These are phyloP conservation scores for Chalciporus sphaerocephalus DNA, from an alignment of 768 basidiomycete genomes.

Conservation along the genomic window DNA sequence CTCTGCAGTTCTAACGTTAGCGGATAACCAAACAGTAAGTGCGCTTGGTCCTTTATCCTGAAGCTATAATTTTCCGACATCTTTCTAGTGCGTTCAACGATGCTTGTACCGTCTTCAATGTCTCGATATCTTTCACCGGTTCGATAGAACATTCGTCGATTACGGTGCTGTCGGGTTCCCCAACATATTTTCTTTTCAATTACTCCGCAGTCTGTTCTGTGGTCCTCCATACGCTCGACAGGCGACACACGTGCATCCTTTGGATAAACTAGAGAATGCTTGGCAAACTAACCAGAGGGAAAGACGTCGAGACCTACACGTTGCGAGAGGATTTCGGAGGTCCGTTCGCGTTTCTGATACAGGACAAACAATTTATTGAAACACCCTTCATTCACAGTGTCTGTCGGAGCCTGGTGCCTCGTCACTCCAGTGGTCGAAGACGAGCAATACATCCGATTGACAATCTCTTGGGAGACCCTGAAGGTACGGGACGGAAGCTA, in stretches of 20 bases:
- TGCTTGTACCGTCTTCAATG: slow-evolving; percentile 53
- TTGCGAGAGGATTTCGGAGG: slow-evolving; percentile 49
- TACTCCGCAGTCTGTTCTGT: slow-evolving; percentile 58
- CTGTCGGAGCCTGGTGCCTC: slow-evolving; percentile 15
- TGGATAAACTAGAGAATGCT: slow-evolving; percentile 36
- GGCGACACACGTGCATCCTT: slow-evolving; percentile 50
- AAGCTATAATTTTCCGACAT: slow-evolving; percentile 66
- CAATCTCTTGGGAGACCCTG: slow-evolving; percentile 24
- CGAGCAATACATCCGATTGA: slow-evolving; percentile 57
- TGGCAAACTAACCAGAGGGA: slow-evolving; percentile 8
- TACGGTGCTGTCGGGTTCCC: slow-evolving; percentile 29
- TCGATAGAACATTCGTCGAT: slow-evolving; percentile 24
- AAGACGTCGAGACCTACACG: slow-evolving; percentile 33
- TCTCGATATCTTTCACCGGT: slow-evolving; percentile 52
- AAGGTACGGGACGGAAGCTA: neutral
- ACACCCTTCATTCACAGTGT: slow-evolving; percentile 33
- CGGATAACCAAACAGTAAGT: no score
- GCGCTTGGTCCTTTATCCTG: slow-evolving; percentile 64
- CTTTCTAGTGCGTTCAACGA: slow-evolving; percentile 67
- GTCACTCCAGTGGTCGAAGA: slow-evolving; percentile 39
- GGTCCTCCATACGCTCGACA: slow-evolving; percentile 53
- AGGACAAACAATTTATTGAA: slow-evolving; percentile 41
- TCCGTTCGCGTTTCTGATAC: slow-evolving; percentile 39
- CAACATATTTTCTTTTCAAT: slow-evolving; percentile 53
- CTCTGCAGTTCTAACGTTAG: no score